A percentile compares a stretch with the other conserved stretches of the same genome.
Evolutionary conservation across 148 eudicot species (phyloP).

Genomic region (Heliamphora exappendiculata): DNA sequence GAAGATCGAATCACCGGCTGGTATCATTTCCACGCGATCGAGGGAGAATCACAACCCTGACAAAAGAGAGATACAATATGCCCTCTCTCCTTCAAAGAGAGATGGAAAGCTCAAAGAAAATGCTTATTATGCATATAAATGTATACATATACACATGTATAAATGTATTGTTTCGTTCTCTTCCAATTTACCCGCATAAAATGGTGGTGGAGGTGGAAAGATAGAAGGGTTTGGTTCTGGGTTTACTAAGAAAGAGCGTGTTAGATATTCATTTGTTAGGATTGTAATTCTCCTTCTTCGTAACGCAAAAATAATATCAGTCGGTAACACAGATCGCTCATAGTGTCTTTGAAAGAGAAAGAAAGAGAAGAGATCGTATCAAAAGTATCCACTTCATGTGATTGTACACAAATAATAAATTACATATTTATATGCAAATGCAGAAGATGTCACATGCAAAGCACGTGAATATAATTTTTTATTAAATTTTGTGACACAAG

Average conservation of each 20-base stretch:
- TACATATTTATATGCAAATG: too few species aligned
- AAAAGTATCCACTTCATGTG: not conserved
- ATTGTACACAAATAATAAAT: not conserved
- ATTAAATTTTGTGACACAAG: too few species aligned
- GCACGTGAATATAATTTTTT: too few species aligned
- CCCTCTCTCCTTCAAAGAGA: not conserved
- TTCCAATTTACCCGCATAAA: not conserved
- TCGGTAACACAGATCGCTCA: not conserved
- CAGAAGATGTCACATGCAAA: too few species aligned
- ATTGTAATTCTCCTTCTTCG: constrained; percentile 30
- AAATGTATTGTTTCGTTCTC: not conserved
- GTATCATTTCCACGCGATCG: constrained; percentile 21
- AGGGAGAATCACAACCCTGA: constrained; percentile 42
- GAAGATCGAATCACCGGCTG: constrained; percentile 12
- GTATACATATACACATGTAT: not conserved
- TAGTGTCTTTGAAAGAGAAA: not conserved
- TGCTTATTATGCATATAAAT: not conserved
- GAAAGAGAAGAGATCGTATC: not conserved
- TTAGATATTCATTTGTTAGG: constrained; percentile 15
- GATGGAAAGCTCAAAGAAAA: not conserved
- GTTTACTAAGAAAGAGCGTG: not conserved
- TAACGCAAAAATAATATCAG: constrained; percentile 10
- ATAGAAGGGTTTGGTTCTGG: not conserved
- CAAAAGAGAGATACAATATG: constrained; percentile 12
- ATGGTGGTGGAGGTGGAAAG: not conserved